Base-by-base conservation (phyloP, 164 flowering plant genomes). In the Brasenia schreberi region DNA sequence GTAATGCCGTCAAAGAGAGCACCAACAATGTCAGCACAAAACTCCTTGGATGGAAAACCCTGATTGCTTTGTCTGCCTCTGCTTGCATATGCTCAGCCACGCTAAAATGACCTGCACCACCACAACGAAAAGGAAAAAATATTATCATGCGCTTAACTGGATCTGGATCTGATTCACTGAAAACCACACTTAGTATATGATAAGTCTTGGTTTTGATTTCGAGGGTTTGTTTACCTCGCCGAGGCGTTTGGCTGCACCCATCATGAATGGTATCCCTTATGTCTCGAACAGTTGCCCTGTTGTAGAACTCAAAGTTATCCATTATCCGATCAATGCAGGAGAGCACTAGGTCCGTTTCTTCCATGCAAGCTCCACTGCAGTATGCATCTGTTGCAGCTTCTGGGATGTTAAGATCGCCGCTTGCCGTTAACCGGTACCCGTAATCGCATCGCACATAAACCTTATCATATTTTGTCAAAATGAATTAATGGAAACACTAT, bases 301-400 rank as follows among this genome's bases (percentile, higher is more conserved):
- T 93, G 78, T 81, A 83, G 68, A 93, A 93, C 43, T 59, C 0
- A 61, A 90, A 93, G 74, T 80, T 67, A 6, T 69, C 23, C 16
- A 88, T 59, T 33, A 88, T 66, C 45, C 76, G 67, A 0, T 78
- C 80, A 12, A 93, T 64, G 78, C 98, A 93, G 73, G 76, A 69
- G 27, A 93, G 88, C 52, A 87, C 89, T 3, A 83, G 78, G 63
- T 84, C 64, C n/a, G 96, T 90, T 77, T 90, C 98, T 0, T 43
- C 42, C 19, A 85, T 68, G 79, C 98, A 93, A 14, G 98, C 89
- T 6, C 98, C 97, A 0, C 64, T 43, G 76, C 98, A 90, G 79
- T 71, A 93, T 39, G 74, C 64, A 44, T 90, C 87, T 0, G 88
- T 77, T 39, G 75, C 68, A 6, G 80, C 86, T 2, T 39, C 69